Conservation (phyloP, 176 grass and related monocot species). For the Panicum miliaceum region DNA sequence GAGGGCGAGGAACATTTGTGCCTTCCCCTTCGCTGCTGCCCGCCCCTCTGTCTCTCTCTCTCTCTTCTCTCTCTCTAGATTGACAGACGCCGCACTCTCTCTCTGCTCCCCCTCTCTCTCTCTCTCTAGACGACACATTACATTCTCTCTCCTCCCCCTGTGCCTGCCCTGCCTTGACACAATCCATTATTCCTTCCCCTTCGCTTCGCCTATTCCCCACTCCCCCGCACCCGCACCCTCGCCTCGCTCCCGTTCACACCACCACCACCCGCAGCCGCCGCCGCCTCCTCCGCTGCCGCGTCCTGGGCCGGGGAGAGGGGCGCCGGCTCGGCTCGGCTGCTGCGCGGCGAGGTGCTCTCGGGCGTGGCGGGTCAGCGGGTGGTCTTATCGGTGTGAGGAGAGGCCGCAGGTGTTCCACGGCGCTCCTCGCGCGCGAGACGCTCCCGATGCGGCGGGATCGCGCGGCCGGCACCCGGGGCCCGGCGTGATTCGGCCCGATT, state of each 20-base stretch:
- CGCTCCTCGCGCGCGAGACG: not conserved
- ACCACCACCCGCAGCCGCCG: not conserved
- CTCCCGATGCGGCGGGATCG: conserved; percentile 32
- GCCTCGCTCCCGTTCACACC: not conserved
- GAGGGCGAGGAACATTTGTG: conserved; percentile 47
- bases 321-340: not conserved
- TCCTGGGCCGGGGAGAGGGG: not conserved
- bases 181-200: conserved; percentile 53
- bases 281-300: not conserved
- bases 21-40: conserved; percentile 39
- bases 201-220: conserved; percentile 49
- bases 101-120: not conserved
- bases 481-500: conserved; percentile 40
- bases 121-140: not conserved
- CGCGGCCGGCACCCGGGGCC: not conserved
- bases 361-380: not conserved
- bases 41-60: not conserved
- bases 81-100: not conserved
- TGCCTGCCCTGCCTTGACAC: conserved; percentile 13
- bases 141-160: not conserved
- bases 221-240: not conserved
- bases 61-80: not conserved
- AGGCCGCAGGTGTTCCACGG: not conserved
- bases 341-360: not conserved
- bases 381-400: not conserved